Conservation (phyloP, 2,329 filamentous ascomycete genomes). For the Incumbomyces lentus region DNA sequence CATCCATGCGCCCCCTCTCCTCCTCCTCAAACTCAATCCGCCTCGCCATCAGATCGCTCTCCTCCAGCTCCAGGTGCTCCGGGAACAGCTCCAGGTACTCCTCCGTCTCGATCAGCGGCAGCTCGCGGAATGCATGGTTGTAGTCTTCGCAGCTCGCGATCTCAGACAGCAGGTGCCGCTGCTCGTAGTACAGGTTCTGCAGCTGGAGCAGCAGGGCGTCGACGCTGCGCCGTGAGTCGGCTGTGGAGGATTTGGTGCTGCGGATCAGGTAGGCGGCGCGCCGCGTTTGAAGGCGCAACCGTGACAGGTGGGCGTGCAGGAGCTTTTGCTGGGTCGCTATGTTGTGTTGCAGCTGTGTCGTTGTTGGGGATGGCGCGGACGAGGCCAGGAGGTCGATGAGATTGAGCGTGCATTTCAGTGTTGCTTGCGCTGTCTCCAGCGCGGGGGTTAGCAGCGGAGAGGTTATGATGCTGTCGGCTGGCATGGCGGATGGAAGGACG, state of each 20-base stretch:
- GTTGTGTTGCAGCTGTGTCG: conserved; percentile 43
- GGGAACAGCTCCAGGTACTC: conserved; percentile 71
- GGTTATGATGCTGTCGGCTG: conserved; percentile 49
- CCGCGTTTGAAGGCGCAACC: conserved; percentile 73
- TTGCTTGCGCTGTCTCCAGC: conserved; percentile 60
- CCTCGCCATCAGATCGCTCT: conserved; percentile 76
- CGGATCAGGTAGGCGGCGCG: conserved; percentile 70
- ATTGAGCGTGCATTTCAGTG: conserved; percentile 59
- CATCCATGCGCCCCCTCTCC: conserved; percentile 75
- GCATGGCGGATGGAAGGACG: conserved; percentile 32
- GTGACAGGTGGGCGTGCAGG: conserved; percentile 66
- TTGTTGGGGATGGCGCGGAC: conserved; percentile 33
- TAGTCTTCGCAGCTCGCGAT: conserved; percentile 73
- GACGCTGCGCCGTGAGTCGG: conserved; percentile 80
- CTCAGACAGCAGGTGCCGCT: conserved; percentile 79
- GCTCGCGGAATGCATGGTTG: conserved; percentile 76
- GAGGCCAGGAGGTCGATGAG: conserved; percentile 48
- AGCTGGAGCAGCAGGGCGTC: conserved; percentile 84
- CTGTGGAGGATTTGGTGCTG: conserved; percentile 75
- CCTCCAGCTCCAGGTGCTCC: conserved; percentile 59
- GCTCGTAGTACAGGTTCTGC: conserved; percentile 94
- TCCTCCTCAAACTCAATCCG: conserved; percentile 83
- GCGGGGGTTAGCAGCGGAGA: conserved; percentile 58
- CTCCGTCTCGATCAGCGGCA: conserved; percentile 74
- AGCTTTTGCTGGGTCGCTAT: conserved; percentile 69